Percentiles rank a stretch among this genome's conserved stretches.
phyloP scores from a whole-genome alignment of 495 filamentous ascomycete genomes.

The Penicillium ucsense region DNA sequence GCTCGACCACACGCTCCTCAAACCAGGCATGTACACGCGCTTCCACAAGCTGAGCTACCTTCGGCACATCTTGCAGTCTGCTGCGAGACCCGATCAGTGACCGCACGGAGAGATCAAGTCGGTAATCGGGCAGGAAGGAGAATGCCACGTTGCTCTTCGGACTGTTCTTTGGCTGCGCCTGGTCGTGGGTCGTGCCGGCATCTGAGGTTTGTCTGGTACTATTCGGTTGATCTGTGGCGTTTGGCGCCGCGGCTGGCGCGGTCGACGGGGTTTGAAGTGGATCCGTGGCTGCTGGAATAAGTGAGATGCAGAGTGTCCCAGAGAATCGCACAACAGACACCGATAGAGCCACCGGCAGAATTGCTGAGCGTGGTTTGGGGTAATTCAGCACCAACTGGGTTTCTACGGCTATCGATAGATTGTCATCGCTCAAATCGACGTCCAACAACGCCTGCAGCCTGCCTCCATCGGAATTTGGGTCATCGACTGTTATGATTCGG shows the following conservation, averaged over 20 bases:
- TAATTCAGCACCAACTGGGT: slow-evolving; percentile 92
- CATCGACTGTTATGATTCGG: slow-evolving; percentile 63
- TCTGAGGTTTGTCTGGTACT: slow-evolving; percentile 9
- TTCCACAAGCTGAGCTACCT: slow-evolving; percentile 93
- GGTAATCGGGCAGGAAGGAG: slow-evolving; percentile 90
- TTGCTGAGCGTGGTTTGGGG: slow-evolving; percentile 76
- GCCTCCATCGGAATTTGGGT: slow-evolving; percentile 41
- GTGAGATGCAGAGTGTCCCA: slow-evolving; percentile 84
- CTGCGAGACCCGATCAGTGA: slow-evolving; percentile 87
- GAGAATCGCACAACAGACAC: slow-evolving; percentile 90
- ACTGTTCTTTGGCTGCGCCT: slow-evolving; percentile 22
- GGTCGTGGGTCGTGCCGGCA: slow-evolving; percentile 7
- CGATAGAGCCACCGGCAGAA: slow-evolving; percentile 85
- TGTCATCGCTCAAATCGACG: slow-evolving; percentile 83
- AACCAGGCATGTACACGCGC: slow-evolving; percentile 90
- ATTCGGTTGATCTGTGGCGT: background rate
- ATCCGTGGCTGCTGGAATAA: slow-evolving; percentile 55
- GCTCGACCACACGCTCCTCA: slow-evolving; percentile 91
- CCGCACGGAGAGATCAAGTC: slow-evolving; percentile 82
- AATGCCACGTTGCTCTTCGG: slow-evolving; percentile 81
- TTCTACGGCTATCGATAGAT: slow-evolving; percentile 87
- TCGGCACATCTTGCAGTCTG: slow-evolving; percentile 89
- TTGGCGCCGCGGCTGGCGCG: slow-evolving; percentile 13
- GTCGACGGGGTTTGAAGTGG: slow-evolving; percentile 30
- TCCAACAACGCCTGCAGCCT: slow-evolving; percentile 93